Base-by-base conservation (phyloP, 1,284 basidiomycete genomes). In the Cryptococcus depauperatus region DNA sequence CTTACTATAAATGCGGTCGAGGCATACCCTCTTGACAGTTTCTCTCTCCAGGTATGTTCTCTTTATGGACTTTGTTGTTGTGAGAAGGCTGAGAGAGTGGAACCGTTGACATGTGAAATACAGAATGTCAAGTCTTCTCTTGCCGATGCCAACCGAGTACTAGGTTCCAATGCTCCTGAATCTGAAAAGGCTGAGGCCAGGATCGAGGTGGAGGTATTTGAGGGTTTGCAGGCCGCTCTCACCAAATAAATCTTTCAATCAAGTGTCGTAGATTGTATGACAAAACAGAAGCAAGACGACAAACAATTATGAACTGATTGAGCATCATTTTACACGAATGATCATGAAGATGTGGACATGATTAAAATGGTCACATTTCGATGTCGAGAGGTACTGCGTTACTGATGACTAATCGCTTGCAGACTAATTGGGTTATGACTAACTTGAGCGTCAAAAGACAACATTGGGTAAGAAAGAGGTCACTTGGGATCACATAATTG, bases 1-100 rank as follows among this genome's bases (percentile, higher is more conserved):
- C 77, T 98, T 50, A 96, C 93, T 35, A 85, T 98, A 71, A 98
- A 98, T 74, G 90, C 85, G 52, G 84, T 98, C 45, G 95, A 98
- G 77, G 95, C 87, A 52, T 93, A 91, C 61, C 83, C 88, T 37
- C 75, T 99, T 28, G 91, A 95, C 52, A 77, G 83, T 45, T 97
- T 72, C 64, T 69, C 69, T 32, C 44, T 59, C 21, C 68, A 71
- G 58, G 68, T 68, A 32, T 40, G 64, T 55, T 21, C 13, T 18
- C 10, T 18, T 23, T 28, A n/a, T n/a, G n/a, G n/a, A n/a, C n/a
- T n/a, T n/a, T n/a, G n/a, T n/a, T n/a, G n/a, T n/a, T n/a, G n/a
- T n/a, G n/a, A n/a, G n/a, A n/a, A n/a, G n/a, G n/a, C n/a, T n/a
- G n/a, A n/a, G n/a, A n/a, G n/a, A n/a, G n/a, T n/a, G n/a, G n/a